Evolutionary conservation across 208 protist genomes (phyloP), one percentile per base, ranked within the genome.

Genomic region (Trypanosomatidae sp.): DNA sequence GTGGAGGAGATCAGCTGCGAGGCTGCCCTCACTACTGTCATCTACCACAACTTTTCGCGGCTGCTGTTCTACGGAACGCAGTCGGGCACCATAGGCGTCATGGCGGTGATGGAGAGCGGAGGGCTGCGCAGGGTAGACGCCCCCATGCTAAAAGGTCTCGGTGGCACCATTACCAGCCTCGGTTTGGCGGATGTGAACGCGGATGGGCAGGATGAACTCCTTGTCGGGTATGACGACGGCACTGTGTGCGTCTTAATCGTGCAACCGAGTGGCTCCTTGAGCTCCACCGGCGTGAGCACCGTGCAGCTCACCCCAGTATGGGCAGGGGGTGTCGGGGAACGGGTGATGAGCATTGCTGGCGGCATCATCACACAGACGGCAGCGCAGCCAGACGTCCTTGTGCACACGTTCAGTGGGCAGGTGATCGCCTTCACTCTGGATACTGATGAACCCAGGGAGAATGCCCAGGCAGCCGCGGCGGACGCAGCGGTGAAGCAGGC

Each of bases 181-280:
- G 55, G 75, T 22, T 56, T 83, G 12, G 71, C 69, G 56, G 91
- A 96, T 68, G 82, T 95, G 46, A 91, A 92, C 71, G 66, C 49
- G 15, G 91, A 96, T 66, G 80, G 76, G 0, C 71, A 73, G 30
- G 79, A 85, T 2, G 94, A 97, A 69, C 47, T 97, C 12, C 71
- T 97, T 15, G 85, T 92, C 6, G 91, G 91, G 65, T 88, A 83
- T 67, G 88, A 94, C 43, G 85, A 96, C 78, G 94, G 94, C 60
- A 76, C 75, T 3, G 77, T 97, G 58, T 69, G 80, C n/a, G 81
- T 96, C n/a, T 85, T 91, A 10, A 71, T 74, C 46, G 55, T 91
- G 55, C 55, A 75, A 25, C 55, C 43, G 28, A 52, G 53, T 46
- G n/a, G 28, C 50, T 44, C 46, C 25, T 44, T 73, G n/a, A 53